These are phyloP conservation scores for Naganishia cerealis DNA, from an alignment of 1,284 basidiomycete genomes.

Conservation along the genomic window DNA sequence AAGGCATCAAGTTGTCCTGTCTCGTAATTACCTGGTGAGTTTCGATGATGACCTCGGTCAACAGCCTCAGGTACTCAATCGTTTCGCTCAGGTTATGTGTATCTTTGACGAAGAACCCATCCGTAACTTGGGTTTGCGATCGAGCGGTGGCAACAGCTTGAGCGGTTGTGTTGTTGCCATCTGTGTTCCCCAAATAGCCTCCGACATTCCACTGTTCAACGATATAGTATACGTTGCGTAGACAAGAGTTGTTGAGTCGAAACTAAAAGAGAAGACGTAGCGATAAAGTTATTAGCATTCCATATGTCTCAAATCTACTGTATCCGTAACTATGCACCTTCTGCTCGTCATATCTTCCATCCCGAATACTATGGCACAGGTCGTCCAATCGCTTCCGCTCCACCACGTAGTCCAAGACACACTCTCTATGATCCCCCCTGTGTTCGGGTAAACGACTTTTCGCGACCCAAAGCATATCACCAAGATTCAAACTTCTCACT, in stretches of 20 bases:
- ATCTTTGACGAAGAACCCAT: conserved; percentile 60
- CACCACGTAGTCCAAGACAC: conserved; percentile 60
- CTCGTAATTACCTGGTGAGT: conserved; percentile 48
- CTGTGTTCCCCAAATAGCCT: conserved; percentile 44
- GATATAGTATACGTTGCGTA: conserved; percentile 59
- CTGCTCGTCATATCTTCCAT: conserved; percentile 61
- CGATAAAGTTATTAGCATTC: not conserved
- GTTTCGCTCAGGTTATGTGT: conserved; percentile 58
- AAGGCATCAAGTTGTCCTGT: not conserved
- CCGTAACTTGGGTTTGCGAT: conserved; percentile 60
- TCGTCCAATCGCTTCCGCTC: conserved; percentile 63
- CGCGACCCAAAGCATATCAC: conserved; percentile 63
- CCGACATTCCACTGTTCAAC: conserved; percentile 58
- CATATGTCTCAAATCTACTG: not conserved
- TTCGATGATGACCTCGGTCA: conserved; percentile 56
- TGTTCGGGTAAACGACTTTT: conserved; percentile 33
- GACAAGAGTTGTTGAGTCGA: conserved; percentile 57
- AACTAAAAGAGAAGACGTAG: conserved; percentile 45
- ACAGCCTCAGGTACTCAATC: conserved; percentile 57
- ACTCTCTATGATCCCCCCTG: conserved; percentile 52
- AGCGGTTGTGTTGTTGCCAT: conserved; percentile 34
- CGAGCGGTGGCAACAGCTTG: conserved; percentile 54
- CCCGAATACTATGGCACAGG: conserved; percentile 57
- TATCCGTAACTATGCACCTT: conserved; percentile 54
- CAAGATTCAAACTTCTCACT: conserved; percentile 57